phyloP scores from a whole-genome alignment of 83 land plant species.

The Picea mariana region DNA sequence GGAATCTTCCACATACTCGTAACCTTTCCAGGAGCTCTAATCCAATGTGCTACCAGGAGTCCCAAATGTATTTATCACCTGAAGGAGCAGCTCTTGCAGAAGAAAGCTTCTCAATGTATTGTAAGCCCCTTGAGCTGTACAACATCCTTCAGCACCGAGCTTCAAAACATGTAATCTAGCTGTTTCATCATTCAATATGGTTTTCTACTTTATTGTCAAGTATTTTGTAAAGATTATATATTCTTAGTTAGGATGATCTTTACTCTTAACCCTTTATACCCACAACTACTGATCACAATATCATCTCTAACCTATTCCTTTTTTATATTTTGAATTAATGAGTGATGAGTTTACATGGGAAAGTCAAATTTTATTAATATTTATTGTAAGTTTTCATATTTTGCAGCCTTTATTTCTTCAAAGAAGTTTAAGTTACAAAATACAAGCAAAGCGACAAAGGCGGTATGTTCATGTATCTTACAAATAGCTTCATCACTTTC shows the following conservation, averaged over 20 bases:
- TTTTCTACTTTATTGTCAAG: too few species aligned
- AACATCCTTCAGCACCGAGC: conserved; percentile 82
- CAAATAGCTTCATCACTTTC: too few species aligned
- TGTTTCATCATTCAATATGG: too few species aligned
- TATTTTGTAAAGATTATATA: too few species aligned
- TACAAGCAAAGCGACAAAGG: conserved; percentile 59
- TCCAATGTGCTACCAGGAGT: conserved; percentile 60
- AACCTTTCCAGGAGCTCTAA: conserved; percentile 36
- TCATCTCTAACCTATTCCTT: neutral
- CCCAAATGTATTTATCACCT: conserved; percentile 36
- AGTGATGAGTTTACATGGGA: too few species aligned
- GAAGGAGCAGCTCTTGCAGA: conserved; percentile 70
- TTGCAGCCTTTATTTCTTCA: conserved; percentile 82
- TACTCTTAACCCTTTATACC: neutral
- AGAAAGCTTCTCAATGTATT: conserved; percentile 69
- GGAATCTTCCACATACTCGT: conserved; percentile 22
- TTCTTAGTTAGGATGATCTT: too few species aligned
- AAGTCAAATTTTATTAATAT: neutral
- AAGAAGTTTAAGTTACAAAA: conserved; percentile 76
- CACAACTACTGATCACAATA: too few species aligned
- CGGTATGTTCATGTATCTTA: conserved; percentile 39
- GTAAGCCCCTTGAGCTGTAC: conserved; percentile 89
- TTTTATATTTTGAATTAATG: too few species aligned
- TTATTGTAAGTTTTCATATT: neutral
- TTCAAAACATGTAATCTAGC: conserved; percentile 52